Conservation (phyloP, 139 green algal genomes). For the Chlorella sorokiniana region DNA sequence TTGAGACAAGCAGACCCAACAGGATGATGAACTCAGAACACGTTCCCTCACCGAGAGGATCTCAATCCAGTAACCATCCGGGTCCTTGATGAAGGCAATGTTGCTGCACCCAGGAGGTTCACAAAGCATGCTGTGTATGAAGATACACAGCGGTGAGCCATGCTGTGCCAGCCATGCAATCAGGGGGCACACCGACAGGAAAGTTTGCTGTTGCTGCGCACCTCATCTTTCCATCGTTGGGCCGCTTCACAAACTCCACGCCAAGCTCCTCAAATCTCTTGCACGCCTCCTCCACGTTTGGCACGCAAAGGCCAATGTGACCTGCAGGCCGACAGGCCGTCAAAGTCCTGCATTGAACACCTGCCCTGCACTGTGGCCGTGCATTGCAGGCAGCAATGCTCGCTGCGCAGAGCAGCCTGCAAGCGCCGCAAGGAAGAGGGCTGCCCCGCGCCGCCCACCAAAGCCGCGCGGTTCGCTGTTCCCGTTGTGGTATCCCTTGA, state of each 20-base stretch:
- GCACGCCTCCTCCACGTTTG: conserved; percentile 86
- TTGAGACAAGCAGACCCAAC: background rate
- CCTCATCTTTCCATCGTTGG: conserved; percentile 87
- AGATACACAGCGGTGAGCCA: background rate
- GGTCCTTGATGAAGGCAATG: conserved; percentile 84
- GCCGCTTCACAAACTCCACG: conserved; percentile 91
- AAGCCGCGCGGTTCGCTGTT: conserved; percentile 89
- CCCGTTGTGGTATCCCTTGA: conserved; percentile 84
- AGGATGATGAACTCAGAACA: background rate
- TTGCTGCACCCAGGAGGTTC: conserved; percentile 6
- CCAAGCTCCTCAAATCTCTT: conserved; percentile 73
- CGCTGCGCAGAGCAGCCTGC: background rate
- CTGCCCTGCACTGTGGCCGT: too few relatives aligned
- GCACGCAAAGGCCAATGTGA: conserved; percentile 90
- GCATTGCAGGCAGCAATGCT: too few relatives aligned
- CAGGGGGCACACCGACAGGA: too few relatives aligned
- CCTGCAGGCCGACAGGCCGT: conserved; percentile 29
- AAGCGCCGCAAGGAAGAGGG: background rate
- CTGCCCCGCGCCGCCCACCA: conserved; percentile 35
- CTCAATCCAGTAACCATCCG: conserved; percentile 77
- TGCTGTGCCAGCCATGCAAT: background rate
- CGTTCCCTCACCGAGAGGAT: conserved; percentile 48
- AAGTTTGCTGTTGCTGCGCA: background rate
- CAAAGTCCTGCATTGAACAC: background rate
- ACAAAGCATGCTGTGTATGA: background rate